Base-by-base conservation (phyloP, 148 eudicot species). In the Rhododendron vialii region DNA sequence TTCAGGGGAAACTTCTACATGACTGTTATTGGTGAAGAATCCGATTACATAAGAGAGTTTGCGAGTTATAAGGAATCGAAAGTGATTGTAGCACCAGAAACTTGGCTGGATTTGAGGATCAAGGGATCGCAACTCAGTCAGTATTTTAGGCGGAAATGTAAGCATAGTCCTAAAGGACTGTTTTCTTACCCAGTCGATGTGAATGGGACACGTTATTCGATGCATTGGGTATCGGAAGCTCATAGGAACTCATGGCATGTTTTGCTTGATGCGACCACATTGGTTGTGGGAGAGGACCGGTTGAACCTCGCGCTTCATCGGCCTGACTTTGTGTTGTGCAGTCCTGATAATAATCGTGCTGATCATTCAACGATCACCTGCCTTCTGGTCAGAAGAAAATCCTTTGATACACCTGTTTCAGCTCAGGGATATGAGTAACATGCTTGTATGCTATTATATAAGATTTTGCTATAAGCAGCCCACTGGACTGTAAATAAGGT, bases 181-280 rank as follows among this genome's bases (percentile, higher is more conserved):
- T 89, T 89, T 71, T 89, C 85, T 69, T 89, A 89, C 69, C 91
- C 91, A n/a, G 88, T 85, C 38, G 86, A 89, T 24, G 85, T 89
- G 45, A 87, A 89, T 30, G 89, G 89, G 30, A 85, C 88, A 55
- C 69, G 73, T 5, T 89, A 89, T 51, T 89, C 91, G 0, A 89
- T 89, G 91, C 91, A 89, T 83, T 89, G 91, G 91, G 88, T 87
- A 26, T 89, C 91, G 2, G 91, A 89, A 85, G 91, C 91, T 14
- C 91, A 89, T 75, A 22, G 91, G 75, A 89, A 89, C 79, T 82
- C 89, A 1, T 89, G 91, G 91, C 91, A 89, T 79, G 91, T 89
- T 85, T 81, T 89, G 84, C 87, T 89, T 33, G 91, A 89, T 74
- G 84, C 89, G 0, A 89, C 91, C 4, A 86, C 86, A 17, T 33